phyloP scores from a whole-genome alignment of 768 basidiomycete genomes.

The Mycena leptocephala region DNA sequence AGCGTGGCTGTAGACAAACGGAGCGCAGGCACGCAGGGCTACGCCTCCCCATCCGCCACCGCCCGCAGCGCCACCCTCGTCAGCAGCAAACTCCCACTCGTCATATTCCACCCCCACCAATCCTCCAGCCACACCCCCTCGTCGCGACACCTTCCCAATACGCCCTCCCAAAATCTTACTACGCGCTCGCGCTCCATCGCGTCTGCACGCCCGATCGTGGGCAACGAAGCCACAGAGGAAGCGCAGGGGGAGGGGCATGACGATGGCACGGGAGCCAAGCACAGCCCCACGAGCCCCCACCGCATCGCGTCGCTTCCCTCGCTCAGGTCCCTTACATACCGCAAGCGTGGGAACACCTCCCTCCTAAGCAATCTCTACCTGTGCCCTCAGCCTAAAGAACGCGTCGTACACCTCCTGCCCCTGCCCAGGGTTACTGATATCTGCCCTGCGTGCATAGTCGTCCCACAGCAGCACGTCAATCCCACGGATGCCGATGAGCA shows the following conservation, averaged over 20 bases:
- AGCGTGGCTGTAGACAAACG: too few relatives aligned
- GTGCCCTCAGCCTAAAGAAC: slow-evolving; percentile 78
- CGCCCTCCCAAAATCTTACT: slow-evolving; percentile 63
- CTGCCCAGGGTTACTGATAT: too few relatives aligned
- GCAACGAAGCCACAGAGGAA: too few relatives aligned
- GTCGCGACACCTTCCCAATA: slow-evolving; percentile 65
- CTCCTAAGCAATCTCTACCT: slow-evolving; percentile 72
- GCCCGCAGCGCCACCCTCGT: slow-evolving; percentile 28
- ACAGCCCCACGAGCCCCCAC: slow-evolving; percentile 40
- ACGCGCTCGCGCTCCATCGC: slow-evolving; percentile 24
- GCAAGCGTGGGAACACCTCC: slow-evolving; percentile 75
- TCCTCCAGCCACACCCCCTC: slow-evolving; percentile 78
- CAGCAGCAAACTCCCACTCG: slow-evolving; percentile 54
- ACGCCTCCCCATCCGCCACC: not conserved
- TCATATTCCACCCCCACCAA: slow-evolving; percentile 74
- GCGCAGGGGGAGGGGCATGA: too few relatives aligned
- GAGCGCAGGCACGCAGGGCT: too few relatives aligned
- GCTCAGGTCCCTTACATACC: slow-evolving; percentile 79
- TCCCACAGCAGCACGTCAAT: too few relatives aligned
- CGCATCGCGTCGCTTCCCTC: slow-evolving; percentile 71
- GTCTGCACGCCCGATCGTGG: slow-evolving; percentile 34
- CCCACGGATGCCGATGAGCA: too few relatives aligned
- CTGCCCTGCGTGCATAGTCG: too few relatives aligned
- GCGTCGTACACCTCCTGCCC: too few relatives aligned
- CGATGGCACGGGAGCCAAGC: too few relatives aligned